These are phyloP conservation scores for Pichia deserticola DNA, from an alignment of 805 yeast species.

Conservation along the genomic window DNA sequence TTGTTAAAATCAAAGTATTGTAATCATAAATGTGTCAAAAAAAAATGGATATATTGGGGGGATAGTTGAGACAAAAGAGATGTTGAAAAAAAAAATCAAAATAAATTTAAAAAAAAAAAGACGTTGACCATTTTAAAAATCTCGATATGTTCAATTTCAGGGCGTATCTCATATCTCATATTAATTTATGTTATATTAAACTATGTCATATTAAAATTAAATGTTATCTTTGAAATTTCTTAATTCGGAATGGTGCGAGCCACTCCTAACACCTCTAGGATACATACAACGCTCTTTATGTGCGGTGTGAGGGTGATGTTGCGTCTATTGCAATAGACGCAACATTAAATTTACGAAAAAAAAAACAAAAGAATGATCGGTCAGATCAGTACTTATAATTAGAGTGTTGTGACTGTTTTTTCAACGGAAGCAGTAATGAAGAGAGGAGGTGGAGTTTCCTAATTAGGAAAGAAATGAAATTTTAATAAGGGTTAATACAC, in stretches of 20 bases:
- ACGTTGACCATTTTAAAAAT: no score
- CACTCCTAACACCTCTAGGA: neutral
- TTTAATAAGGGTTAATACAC: neutral
- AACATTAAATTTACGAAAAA: no score
- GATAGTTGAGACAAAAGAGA: neutral
- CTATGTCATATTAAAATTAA: neutral
- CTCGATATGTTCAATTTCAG: no score
- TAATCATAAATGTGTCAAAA: no score
- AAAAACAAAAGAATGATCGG: no score
- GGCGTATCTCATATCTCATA: no score
- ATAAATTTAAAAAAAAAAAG: neutral
- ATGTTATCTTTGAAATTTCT: conserved; percentile 2
- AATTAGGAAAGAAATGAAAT: neutral
- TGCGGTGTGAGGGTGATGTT: neutral
- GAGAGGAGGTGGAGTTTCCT: neutral
- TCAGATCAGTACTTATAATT: no score
- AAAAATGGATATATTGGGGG: no score
- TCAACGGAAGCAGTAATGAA: no score
- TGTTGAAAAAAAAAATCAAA: neutral
- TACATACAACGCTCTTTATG: neutral
- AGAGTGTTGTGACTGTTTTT: neutral
- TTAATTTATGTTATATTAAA: no score
- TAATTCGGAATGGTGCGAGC: neutral
- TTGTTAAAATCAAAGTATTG: no score
- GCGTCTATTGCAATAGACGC: neutral